Percentiles rank a stretch among this genome's conserved stretches.
Conservation (phyloP, 1,139 yeast genomes). For the Yamadazyma epiphylla region DNA sequence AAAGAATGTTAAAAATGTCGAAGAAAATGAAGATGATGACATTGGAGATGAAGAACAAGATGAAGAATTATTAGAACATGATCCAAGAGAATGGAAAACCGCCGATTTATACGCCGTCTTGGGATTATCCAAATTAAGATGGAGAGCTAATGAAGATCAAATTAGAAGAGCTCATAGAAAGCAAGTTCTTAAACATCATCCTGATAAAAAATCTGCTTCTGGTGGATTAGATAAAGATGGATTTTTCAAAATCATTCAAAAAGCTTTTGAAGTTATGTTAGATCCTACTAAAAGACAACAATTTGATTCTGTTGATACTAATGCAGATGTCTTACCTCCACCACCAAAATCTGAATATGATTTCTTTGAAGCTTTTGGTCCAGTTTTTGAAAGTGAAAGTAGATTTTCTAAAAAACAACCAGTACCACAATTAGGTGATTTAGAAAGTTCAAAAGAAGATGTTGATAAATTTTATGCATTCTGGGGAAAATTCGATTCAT, state of each 20-base stretch:
- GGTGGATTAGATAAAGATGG: conserved; percentile 92
- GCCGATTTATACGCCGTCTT: conserved; percentile 96
- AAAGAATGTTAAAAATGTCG: conserved; percentile 73
- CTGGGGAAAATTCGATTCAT: conserved; percentile 95
- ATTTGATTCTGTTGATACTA: conserved; percentile 91
- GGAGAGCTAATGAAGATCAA: conserved; percentile 88
- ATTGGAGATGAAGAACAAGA: conserved; percentile 75
- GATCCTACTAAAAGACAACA: conserved; percentile 87
- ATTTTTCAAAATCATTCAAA: conserved; percentile 97
- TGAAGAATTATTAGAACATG: conserved; percentile 78
- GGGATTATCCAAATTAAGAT: conserved; percentile 89
- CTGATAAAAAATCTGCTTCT: conserved; percentile 88
- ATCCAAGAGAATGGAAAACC: conserved; percentile 97
- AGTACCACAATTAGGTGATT: conserved; percentile 75
- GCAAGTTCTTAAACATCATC: conserved; percentile 95
- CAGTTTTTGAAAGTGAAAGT: conserved; percentile 85
- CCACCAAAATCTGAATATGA: conserved; percentile 59
- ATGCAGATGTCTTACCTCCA: conserved; percentile 84
- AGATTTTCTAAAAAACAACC: conserved; percentile 91
- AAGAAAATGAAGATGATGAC: conserved; percentile 67
- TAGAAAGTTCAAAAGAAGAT: conserved; percentile 67
- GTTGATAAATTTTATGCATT: conserved; percentile 87
- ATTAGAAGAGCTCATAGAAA: conserved; percentile 96
- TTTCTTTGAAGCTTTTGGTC: conserved; percentile 89
- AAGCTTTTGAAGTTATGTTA: conserved; percentile 87